phyloP scores from a whole-genome alignment of 495 filamentous ascomycete species.

The Patellaria atrata region DNA sequence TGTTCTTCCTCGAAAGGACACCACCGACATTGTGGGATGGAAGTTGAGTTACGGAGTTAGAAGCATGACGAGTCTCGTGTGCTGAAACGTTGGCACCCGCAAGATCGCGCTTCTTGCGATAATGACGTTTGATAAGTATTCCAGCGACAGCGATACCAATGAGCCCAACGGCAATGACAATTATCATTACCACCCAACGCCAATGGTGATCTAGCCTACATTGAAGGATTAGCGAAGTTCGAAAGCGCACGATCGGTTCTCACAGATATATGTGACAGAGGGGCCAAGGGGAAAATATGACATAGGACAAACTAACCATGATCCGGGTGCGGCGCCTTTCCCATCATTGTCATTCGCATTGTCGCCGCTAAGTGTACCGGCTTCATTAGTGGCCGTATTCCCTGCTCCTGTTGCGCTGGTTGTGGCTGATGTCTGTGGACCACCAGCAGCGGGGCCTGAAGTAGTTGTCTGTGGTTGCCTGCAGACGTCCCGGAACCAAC shows the following conservation, averaged over 20 bases:
- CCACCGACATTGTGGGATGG: too few relatives aligned
- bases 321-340: background rate
- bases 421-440: constrained; percentile 1
- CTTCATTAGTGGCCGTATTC: background rate
- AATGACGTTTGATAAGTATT: constrained; percentile 19
- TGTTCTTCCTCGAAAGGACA: too few relatives aligned
- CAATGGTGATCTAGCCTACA: constrained; percentile 7
- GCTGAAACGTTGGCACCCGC: constrained; percentile 12
- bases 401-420: constrained; percentile 1
- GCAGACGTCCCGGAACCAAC: too few relatives aligned
- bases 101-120: constrained; percentile 19
- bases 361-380: background rate
- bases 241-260: too few relatives aligned
- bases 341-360: background rate
- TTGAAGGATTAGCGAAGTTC: background rate
- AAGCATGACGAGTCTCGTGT: too few relatives aligned
- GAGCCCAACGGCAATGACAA: constrained; percentile 23
- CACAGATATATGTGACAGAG: too few relatives aligned
- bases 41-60: too few relatives aligned
- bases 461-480: too few relatives aligned
- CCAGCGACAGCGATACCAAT: constrained; percentile 18
- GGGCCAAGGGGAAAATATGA: too few relatives aligned
- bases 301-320: too few relatives aligned
- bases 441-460: too few relatives aligned
- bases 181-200: constrained; percentile 27